Conservation (phyloP, 768 basidiomycete genomes). For the Exsudoporus frostii region DNA sequence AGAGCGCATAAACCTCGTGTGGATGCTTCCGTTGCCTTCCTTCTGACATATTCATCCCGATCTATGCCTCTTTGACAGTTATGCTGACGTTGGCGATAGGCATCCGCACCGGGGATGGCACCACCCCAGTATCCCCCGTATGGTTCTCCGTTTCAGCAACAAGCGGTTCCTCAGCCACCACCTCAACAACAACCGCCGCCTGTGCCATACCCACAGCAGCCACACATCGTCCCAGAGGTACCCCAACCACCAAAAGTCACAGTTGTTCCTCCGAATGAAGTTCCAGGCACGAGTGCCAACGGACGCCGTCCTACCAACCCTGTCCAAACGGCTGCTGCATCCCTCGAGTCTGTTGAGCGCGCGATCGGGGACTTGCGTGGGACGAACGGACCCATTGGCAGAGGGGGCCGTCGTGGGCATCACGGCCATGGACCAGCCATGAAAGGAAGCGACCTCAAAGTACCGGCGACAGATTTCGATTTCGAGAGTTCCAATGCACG, state of each 20-base stretch:
- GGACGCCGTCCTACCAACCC: slow-evolving; percentile 42
- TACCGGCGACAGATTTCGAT: slow-evolving; percentile 80
- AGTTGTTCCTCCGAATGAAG: slow-evolving; percentile 23
- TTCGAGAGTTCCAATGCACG: slow-evolving; percentile 74
- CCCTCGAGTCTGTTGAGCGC: slow-evolving; percentile 67
- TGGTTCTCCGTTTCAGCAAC: slow-evolving; percentile 32
- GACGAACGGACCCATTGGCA: slow-evolving; percentile 33
- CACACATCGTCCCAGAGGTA: slow-evolving; percentile 26
- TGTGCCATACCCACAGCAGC: slow-evolving; percentile 26
- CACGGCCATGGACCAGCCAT: slow-evolving; percentile 24
- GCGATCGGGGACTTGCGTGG: slow-evolving; percentile 50
- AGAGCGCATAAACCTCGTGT: slow-evolving; percentile 46
- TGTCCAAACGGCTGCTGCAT: slow-evolving; percentile 70
- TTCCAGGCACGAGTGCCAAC: slow-evolving; percentile 24
- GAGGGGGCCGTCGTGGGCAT: slow-evolving; percentile 38
- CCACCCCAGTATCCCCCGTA: slow-evolving; percentile 31
- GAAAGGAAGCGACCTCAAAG: slow-evolving; percentile 42
- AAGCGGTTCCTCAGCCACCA: slow-evolving; percentile 29
- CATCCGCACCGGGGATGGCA: slow-evolving; percentile 43
- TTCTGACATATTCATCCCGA: slow-evolving; percentile 38
- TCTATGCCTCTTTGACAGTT: background rate
- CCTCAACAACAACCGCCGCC: slow-evolving; percentile 31
- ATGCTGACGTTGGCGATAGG: slow-evolving; percentile 33
- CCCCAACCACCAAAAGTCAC: slow-evolving; percentile 17
- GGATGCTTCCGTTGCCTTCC: slow-evolving; percentile 63